A percentile compares a stretch with the other conserved stretches of the same genome.
phyloP scores from a whole-genome alignment of 1,284 basidiomycete genomes.

The Thecaphora thlaspeos region DNA sequence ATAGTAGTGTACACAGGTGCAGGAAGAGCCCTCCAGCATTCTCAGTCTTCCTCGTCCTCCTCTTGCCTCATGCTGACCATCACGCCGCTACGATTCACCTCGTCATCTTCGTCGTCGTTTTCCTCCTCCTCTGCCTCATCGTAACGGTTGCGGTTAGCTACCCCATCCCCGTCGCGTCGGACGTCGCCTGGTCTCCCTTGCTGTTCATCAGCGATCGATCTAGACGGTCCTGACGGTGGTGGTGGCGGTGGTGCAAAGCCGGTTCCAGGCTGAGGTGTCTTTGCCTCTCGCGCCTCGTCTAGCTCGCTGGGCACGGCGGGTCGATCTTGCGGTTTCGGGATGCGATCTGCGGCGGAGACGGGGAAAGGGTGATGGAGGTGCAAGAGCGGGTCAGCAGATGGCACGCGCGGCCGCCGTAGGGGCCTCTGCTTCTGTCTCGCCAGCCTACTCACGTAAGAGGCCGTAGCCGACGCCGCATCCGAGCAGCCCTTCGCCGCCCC shows the following conservation, averaged over 20 bases:
- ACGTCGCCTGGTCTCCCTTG: too few relatives aligned
- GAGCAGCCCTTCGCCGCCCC: conserved; percentile 53
- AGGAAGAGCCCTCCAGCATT: too few relatives aligned
- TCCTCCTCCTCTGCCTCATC: conserved; percentile 3
- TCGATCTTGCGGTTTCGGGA: conserved; percentile 43
- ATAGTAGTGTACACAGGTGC: too few relatives aligned
- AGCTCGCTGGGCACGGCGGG: conserved; percentile 30
- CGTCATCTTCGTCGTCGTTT: conserved; percentile 25
- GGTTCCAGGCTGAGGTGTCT: too few relatives aligned
- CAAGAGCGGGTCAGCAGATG: background rate
- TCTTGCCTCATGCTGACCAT: conserved; percentile 40
- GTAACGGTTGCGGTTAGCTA: too few relatives aligned
- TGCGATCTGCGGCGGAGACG: conserved; percentile 28
- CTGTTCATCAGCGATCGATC: conserved; percentile 14
- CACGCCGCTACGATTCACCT: conserved; percentile 32
- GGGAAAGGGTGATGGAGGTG: background rate
- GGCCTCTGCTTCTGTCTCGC: too few relatives aligned
- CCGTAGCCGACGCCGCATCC: conserved; percentile 55
- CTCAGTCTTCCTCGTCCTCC: conserved; percentile 24
- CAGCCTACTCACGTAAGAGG: conserved; percentile 36
- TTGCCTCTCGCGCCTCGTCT: background rate
- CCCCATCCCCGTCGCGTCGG: too few relatives aligned
- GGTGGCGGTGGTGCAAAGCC: background rate
- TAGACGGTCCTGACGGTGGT: conserved; percentile 13
- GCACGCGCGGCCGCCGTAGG: too few relatives aligned